Evolutionary conservation across 192 early-diverging fungal species (phyloP).

Genomic region (Kappamyces sp.): DNA sequence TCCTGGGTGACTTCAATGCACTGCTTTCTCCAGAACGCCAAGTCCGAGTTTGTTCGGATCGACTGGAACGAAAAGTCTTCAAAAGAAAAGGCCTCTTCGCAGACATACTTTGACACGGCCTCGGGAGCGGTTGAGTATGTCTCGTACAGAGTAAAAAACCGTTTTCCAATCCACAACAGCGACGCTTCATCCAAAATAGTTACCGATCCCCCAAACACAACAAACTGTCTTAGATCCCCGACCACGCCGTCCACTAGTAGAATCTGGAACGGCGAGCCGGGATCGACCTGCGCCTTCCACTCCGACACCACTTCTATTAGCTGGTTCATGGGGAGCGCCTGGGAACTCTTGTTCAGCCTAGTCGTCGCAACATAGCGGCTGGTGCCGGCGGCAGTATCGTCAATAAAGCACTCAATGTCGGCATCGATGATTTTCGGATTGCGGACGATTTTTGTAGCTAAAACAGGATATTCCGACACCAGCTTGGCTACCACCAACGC

Average conservation of each 20-base stretch:
- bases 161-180: conserved; percentile 21
- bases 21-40: conserved; percentile 31
- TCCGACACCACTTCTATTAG: background rate
- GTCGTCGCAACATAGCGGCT: background rate
- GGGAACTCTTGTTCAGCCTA: conserved; percentile 7
- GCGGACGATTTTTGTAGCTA: conserved; percentile 37
- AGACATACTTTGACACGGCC: conserved; percentile 11
- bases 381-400: conserved; percentile 8
- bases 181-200: conserved; percentile 33
- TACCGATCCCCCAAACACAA: conserved; percentile 25
- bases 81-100: conserved; percentile 33
- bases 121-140: background rate
- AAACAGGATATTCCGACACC: conserved; percentile 24
- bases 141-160: conserved; percentile 32
- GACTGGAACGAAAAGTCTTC: conserved; percentile 32
- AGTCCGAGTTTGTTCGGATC: conserved; percentile 18
- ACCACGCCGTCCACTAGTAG: conserved; percentile 13
- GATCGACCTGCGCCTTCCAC: conserved; percentile 9
- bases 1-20: conserved; percentile 46
- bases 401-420: conserved; percentile 43
- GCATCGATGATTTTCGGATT: conserved; percentile 50
- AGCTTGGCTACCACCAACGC: conserved; percentile 25
- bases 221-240: background rate
- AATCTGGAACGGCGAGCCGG: conserved; percentile 17
- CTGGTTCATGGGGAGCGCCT: background rate